Evolutionary conservation across 1,139 yeast species (phyloP).

Genomic region (Suhomyces coccinellae): DNA sequence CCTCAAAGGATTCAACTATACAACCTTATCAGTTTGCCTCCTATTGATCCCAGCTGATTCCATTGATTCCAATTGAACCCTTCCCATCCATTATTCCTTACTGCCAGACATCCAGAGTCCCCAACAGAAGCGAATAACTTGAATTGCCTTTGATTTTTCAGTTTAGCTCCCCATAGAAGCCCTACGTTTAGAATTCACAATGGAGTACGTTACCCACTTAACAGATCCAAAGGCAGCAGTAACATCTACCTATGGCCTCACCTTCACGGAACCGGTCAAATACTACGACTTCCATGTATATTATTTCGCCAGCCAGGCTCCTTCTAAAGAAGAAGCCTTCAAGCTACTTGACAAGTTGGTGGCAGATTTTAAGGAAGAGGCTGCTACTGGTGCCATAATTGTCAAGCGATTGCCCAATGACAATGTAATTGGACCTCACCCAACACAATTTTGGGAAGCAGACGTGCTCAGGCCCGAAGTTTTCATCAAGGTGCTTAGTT

Average conservation of each 20-base stretch:
- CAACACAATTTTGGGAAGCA: conserved; percentile 37
- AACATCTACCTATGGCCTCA: conserved; percentile 24
- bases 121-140: too few relatives aligned
- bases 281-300: conserved; percentile 40
- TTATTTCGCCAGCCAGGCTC: conserved; percentile 25
- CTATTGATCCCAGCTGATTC: too few relatives aligned
- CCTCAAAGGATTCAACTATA: too few relatives aligned
- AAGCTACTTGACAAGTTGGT: conserved; percentile 24
- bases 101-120: background rate
- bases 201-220: conserved; percentile 34
- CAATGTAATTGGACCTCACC: conserved; percentile 33
- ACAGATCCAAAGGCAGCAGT: conserved; percentile 24
- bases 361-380: conserved; percentile 26
- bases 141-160: too few relatives aligned
- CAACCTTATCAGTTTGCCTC: too few relatives aligned
- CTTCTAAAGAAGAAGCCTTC: conserved; percentile 25
- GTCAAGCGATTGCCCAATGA: conserved; percentile 31
- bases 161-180: too few relatives aligned
- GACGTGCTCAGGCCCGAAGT: conserved; percentile 35
- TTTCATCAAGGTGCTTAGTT: conserved; percentile 28
- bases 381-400: conserved; percentile 30
- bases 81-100: background rate
- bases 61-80: too few relatives aligned
- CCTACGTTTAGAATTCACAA: conserved; percentile 6
- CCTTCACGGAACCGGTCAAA: conserved; percentile 28